Evolutionary conservation across 1,284 basidiomycete species (phyloP).

Genomic region (Thelephora terrestris): DNA sequence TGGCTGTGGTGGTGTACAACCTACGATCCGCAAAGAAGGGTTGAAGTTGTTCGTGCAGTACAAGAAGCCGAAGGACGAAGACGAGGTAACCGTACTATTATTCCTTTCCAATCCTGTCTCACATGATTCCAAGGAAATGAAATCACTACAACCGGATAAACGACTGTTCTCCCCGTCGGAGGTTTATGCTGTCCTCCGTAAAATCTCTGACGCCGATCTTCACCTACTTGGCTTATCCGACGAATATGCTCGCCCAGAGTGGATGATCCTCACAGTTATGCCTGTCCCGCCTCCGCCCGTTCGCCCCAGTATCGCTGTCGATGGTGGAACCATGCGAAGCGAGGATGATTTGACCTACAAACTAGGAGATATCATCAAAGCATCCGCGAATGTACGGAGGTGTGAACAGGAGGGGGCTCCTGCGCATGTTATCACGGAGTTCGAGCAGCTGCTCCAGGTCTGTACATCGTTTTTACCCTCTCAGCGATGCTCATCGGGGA

Average conservation of each 20-base stretch:
- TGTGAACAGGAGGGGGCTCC: slow-evolving; percentile 97
- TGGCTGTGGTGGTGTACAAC: slow-evolving; percentile 92
- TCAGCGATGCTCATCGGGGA: background rate
- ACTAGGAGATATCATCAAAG: slow-evolving; percentile 94
- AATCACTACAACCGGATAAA: slow-evolving; percentile 85
- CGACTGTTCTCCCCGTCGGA: slow-evolving; percentile 82
- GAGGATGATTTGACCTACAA: slow-evolving; percentile 99
- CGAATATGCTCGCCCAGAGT: slow-evolving; percentile 94
- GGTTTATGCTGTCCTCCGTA: slow-evolving; percentile 87
- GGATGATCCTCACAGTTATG: slow-evolving; percentile 99
- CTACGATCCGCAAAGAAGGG: slow-evolving; percentile 88
- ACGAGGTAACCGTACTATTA: slow-evolving; percentile 55
- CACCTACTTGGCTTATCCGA: slow-evolving; percentile 88
- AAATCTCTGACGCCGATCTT: slow-evolving; percentile 89
- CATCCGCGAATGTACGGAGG: slow-evolving; percentile 84
- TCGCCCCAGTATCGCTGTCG: slow-evolving; percentile 93
- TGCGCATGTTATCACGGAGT: slow-evolving; percentile 91
- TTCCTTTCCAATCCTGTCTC: slow-evolving; percentile 3
- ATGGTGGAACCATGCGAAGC: slow-evolving; percentile 92
- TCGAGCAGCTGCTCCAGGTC: slow-evolving; percentile 91
- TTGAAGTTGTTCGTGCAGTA: slow-evolving; percentile 95
- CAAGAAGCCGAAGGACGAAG: slow-evolving; percentile 88
- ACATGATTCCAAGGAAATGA: slow-evolving; percentile 52
- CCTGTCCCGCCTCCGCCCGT: slow-evolving; percentile 98
- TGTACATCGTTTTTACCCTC: slow-evolving; percentile 7